These are phyloP conservation scores for Cardamine occulta DNA, from an alignment of 345 rosid genomes.

Conservation along the genomic window DNA sequence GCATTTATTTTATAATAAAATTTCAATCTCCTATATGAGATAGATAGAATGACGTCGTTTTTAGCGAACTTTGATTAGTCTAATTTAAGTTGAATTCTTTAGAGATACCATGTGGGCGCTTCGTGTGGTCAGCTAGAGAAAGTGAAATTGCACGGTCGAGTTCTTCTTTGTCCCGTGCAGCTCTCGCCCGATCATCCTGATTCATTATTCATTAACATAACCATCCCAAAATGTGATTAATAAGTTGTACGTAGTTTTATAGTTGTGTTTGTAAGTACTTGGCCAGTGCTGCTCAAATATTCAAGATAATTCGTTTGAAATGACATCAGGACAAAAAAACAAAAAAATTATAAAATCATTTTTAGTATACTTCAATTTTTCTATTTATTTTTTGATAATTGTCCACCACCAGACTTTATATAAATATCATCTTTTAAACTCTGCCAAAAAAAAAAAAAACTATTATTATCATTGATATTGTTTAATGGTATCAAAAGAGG, in stretches of 20 bases:
- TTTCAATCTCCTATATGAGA: neutral
- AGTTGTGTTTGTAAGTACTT: neutral
- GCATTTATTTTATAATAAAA: slow-evolving; percentile 7
- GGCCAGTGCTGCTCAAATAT: neutral
- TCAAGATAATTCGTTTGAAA: neutral
- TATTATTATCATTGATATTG: slow-evolving; percentile 22
- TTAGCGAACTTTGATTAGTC: neutral
- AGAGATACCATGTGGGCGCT: slow-evolving; percentile 59
- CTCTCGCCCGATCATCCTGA: slow-evolving; percentile 69
- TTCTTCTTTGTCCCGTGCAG: slow-evolving; percentile 68
- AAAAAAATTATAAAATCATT: no score
- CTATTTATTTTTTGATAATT: neutral
- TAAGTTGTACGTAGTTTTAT: neutral
- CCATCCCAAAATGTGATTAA: slow-evolving; percentile 19
- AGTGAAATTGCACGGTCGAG: slow-evolving; percentile 69
- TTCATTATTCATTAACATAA: slow-evolving; percentile 16
- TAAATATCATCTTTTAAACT: neutral
- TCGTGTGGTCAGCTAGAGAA: slow-evolving; percentile 62
- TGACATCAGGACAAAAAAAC: neutral
- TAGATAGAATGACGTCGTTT: neutral
- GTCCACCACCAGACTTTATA: neutral
- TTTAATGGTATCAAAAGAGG: slow-evolving; percentile 27
- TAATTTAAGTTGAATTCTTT: neutral
- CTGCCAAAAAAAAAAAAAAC: neutral
- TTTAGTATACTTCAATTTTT: no score